phyloP scores from a whole-genome alignment of 1,284 basidiomycete genomes.

The Puccinia coronata region DNA sequence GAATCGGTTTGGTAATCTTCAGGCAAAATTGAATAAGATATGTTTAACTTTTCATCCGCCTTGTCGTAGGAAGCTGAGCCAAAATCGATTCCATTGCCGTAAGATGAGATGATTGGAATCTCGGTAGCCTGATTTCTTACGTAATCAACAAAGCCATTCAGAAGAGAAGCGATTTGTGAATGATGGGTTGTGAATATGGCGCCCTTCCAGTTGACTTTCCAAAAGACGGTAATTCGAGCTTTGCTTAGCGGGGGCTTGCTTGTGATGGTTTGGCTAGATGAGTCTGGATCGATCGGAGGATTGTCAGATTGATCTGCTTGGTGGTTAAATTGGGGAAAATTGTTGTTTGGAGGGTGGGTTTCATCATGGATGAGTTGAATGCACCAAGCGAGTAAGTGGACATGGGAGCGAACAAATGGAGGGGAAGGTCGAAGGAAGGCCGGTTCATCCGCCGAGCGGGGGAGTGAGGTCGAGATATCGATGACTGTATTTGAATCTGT shows the following conservation, averaged over 20 bases:
- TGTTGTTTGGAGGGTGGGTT: constrained; percentile 1
- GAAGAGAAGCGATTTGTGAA: constrained; percentile 68
- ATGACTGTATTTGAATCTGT: constrained; percentile 79
- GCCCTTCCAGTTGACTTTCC: constrained; percentile 91
- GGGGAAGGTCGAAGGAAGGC: constrained; percentile 89
- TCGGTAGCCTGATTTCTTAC: constrained; percentile 72
- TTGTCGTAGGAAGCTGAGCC: constrained; percentile 75
- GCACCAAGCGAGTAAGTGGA: constrained; percentile 87
- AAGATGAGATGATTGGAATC: constrained; percentile 74
- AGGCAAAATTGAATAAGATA: constrained; percentile 79
- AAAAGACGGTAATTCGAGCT: constrained; percentile 83
- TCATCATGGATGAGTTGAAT: constrained; percentile 65
- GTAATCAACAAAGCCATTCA: constrained; percentile 74
- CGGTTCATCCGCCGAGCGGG: constrained; percentile 86
- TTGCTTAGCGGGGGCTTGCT: constrained; percentile 56
- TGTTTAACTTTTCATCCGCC: constrained; percentile 74
- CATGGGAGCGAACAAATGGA: constrained; percentile 87
- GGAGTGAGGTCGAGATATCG: constrained; percentile 91
- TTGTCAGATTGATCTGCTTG: constrained; percentile 55
- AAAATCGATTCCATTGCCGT: constrained; percentile 78
- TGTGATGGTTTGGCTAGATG: constrained; percentile 50
- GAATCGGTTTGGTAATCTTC: constrained; percentile 62
- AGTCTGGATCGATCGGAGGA: constrained; percentile 2
- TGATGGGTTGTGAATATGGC: constrained; percentile 68
- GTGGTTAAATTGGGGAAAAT: constrained; percentile 6